Evolutionary conservation across 2,329 filamentous ascomycete genomes (phyloP), one percentile per base, ranked within the genome.

Genomic region (Cladosporium sp.): DNA sequence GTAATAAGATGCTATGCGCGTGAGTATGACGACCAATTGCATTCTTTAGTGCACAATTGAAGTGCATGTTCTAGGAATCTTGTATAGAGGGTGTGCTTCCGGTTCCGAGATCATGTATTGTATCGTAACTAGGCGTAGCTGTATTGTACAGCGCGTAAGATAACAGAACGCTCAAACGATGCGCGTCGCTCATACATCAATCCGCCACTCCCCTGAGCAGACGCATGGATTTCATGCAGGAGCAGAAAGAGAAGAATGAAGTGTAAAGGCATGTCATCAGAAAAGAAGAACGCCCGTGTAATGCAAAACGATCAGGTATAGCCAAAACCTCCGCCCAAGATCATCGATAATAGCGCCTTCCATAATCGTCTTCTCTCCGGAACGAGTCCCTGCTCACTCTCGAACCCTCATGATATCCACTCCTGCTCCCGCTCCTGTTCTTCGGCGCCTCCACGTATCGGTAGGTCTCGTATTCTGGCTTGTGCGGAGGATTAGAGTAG

Each of bases 381-480:
- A 61, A 63, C 34, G 59, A 62, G 15, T 64, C 62, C n/a, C 60
- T 47, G 48, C 64, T 66, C 36, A 52, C 58, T 37, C 64, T 58
- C 10, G 66, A 58, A 19, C 66, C 64, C 17, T 63, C 61, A 34
- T 63, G 56, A 36, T 62, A 62, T n/a, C 60, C 58, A 44, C 64
- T 65, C 56, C 69, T 66, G 17, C 64, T 63, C 44, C 67, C 59
- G 37, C 59, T 62, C 28, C 61, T 60, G 24, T 56, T 58, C 22
- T 56, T 42, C 62, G 70, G 69, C 42, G 71, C 69, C 63, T 78
- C 74, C 6, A 79, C 73, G 61, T 80, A 79, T 40, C 77, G 68
- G 60, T 74, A 79, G 36, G 74, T 75, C 60, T 78, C 76, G 62
- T 77, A 78, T 19, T 73, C 70, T 7, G 28, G 47, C 22, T 70